phyloP scores from a whole-genome alignment of 495 filamentous ascomycete genomes.

The Penicillium malachiteum region DNA sequence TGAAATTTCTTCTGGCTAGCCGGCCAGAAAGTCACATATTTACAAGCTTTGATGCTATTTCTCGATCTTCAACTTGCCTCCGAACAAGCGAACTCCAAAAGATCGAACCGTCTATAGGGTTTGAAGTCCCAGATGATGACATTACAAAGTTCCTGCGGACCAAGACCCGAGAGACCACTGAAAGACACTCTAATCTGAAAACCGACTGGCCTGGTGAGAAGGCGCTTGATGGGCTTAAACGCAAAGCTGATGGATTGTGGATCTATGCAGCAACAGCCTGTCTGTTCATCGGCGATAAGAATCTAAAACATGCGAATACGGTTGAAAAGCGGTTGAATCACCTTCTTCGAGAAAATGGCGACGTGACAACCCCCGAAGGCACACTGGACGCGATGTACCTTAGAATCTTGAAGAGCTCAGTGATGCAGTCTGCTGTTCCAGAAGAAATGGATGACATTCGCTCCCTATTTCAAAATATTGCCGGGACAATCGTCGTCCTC shows the following conservation, averaged over 20 bases:
- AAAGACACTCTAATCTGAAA: neutral
- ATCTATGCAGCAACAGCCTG: slow-evolving; percentile 27
- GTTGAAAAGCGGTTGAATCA: neutral
- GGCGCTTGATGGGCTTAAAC: slow-evolving; percentile 3
- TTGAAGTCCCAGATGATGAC: neutral
- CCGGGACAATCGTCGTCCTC: too few relatives aligned
- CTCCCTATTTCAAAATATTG: too few relatives aligned
- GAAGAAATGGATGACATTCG: too few relatives aligned
- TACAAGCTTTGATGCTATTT: neutral
- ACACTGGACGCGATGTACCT: too few relatives aligned
- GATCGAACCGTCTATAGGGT: neutral
- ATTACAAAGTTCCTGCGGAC: too few relatives aligned
- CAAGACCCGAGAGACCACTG: too few relatives aligned
- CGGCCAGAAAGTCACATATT: neutral
- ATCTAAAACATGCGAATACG: slow-evolving; percentile 1
- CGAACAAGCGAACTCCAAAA: neutral
- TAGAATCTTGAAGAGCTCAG: too few relatives aligned
- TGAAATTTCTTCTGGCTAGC: slow-evolving; percentile 3
- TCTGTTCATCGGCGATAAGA: slow-evolving; percentile 16
- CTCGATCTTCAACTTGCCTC: too few relatives aligned
- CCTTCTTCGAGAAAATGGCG: neutral
- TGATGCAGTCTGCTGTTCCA: too few relatives aligned
- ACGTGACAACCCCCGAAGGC: too few relatives aligned
- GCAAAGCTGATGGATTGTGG: slow-evolving; percentile 19
- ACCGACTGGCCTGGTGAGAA: neutral